Base-by-base conservation (phyloP, 2,329 filamentous ascomycete species). In the Cladophialophora chaetospira region DNA sequence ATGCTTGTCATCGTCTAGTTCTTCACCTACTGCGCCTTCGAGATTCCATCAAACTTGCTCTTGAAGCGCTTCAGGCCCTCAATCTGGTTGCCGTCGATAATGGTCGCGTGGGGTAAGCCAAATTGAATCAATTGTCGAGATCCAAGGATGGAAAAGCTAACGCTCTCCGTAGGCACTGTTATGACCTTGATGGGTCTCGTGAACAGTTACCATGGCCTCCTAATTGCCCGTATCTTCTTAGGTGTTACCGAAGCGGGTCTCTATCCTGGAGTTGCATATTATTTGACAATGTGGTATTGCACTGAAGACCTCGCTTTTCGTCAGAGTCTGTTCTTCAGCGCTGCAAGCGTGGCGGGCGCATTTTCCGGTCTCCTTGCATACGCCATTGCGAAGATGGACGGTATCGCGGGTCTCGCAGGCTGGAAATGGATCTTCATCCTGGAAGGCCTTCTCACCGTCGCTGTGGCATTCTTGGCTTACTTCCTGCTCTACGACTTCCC, bases 21-120 rank as follows among this genome's bases (percentile, higher is more conserved):
- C 68, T 68, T 73, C 47, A 68, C 85, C 0, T 88, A 88, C 70
- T 75, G 85, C 63, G 61, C 86, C 45, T 69, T 69, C 25, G 84
- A 87, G 64, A 70, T 87, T 9, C 85, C 85, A 1, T 84, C 81
- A 60, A 87, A 88, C 63, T 71, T 88, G 0, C 74, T 87, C 8
- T 72, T 88, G 49, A 87, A 86, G 65, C 49, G 53, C 36, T 31
- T 61, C 19, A 36, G 57, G 13, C 61, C 61, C n/a, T 58, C 55
- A 0, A 28, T 60, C 17, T 62, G 62, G 66, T 48, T 73, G 21
- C 70, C 70, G 1, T 60, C 57, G 9, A 67, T 69, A 13, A 70
- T 70, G 66, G 56, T 74, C 9, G 69, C 67, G 4, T 80, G 77
- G 77, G 78, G 44, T 47, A 33, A 10, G 44, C 29, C 8, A n/a